Conservation (phyloP, 2,329 filamentous ascomycete genomes). For the Clonostachys sp. region DNA sequence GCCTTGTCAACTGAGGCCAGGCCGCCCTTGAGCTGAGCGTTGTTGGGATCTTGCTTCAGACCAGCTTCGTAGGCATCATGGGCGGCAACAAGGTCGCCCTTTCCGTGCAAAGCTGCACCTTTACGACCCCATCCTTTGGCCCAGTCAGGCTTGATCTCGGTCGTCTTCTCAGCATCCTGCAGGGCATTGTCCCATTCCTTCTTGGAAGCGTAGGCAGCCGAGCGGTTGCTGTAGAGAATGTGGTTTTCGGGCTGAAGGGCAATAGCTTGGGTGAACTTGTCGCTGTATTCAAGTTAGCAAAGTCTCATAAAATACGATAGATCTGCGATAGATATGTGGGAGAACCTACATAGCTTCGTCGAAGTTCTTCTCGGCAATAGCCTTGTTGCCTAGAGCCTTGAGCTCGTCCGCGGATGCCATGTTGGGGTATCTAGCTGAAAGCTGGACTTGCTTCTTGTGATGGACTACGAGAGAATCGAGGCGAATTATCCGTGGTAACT, state of each 20-base stretch:
- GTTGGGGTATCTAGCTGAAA: neutral
- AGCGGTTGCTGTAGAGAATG: conserved; percentile 97
- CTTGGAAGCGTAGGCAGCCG: conserved; percentile 81
- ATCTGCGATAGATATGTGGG: neutral
- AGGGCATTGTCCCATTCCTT: conserved; percentile 82
- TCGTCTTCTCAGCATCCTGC: conserved; percentile 88
- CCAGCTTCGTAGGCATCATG: conserved; percentile 90
- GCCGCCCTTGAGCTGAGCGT: conserved; percentile 88
- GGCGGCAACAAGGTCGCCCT: conserved; percentile 79
- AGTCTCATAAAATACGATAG: neutral
- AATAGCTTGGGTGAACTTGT: conserved; percentile 93
- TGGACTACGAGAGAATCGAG: neutral
- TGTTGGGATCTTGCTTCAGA: conserved; percentile 86
- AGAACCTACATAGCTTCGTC: conserved; percentile 82
- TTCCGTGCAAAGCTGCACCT: conserved; percentile 83
- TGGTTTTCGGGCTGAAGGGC: conserved; percentile 84
- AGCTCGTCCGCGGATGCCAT: conserved; percentile 71
- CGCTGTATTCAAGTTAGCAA: conserved; percentile 44
- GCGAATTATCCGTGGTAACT: conserved; percentile 1
- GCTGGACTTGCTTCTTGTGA: neutral
- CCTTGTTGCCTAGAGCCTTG: conserved; percentile 97
- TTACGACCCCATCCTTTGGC: conserved; percentile 94
- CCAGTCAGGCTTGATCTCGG: conserved; percentile 95
- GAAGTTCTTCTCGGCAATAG: conserved; percentile 97
- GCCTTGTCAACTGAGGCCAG: conserved; percentile 81